phyloP scores from a whole-genome alignment of 169 alveolate species.

The Plasmodium vinckei region DNA sequence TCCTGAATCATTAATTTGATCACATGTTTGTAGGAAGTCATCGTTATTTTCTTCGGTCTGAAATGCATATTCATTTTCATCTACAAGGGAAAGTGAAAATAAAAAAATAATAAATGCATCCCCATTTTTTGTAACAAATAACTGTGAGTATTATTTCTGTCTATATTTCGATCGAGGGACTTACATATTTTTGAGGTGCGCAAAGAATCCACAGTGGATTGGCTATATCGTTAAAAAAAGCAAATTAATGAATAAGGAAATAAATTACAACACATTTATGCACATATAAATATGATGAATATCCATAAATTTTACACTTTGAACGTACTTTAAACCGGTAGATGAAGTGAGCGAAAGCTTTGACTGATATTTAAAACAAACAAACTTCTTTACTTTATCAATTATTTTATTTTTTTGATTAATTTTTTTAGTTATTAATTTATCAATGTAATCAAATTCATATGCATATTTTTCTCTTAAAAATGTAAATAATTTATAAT shows the following conservation, averaged over 20 bases:
- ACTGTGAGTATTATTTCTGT: too few species aligned
- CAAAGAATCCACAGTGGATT: constrained; percentile 59
- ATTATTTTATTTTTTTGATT: constrained; percentile 32
- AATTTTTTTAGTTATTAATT: constrained; percentile 28
- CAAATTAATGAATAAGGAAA: background rate
- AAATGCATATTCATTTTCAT: constrained; percentile 28
- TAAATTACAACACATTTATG: background rate
- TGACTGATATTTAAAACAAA: constrained; percentile 36
- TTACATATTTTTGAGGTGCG: constrained; percentile 27
- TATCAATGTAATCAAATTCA: constrained; percentile 56
- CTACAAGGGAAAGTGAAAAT: background rate
- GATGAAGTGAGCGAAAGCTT: constrained; percentile 40
- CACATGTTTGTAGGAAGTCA: background rate
- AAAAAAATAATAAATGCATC: background rate
- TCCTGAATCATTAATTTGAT: constrained; percentile 2
- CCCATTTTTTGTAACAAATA: too few species aligned
- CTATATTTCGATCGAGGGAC: background rate
- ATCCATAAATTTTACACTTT: background rate
- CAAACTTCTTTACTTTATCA: constrained; percentile 31
- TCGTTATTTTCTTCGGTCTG: constrained; percentile 1
- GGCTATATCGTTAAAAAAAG: constrained; percentile 21
- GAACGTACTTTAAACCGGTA: constrained; percentile 22
- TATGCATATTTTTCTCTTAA: constrained; percentile 36
- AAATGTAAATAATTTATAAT: constrained; percentile 25
- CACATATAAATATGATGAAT: background rate